Base-by-base conservation (phyloP, 169 alveolate species). In the Plasmodium falciparum region DNA sequence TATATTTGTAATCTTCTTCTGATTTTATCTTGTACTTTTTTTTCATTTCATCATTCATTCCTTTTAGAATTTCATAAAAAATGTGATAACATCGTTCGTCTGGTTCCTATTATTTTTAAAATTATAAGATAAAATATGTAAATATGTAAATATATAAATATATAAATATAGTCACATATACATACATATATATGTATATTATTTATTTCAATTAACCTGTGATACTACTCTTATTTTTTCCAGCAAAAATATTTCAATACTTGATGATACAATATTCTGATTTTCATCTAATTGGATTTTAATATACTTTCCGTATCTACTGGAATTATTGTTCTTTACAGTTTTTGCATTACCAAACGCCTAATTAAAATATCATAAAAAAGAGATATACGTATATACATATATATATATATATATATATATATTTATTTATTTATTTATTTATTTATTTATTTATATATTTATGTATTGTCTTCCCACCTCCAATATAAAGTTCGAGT, bases 321-420 rank as follows among this genome's bases (percentile, higher is more conserved):
- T 95, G 12, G 99, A 96, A 95, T 99, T 99, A 92, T 97, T 97
- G 92, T 99, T 99, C 86, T 98, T 96, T 29, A 98, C 91, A 11
- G 99, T 98, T 93, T 97, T 97, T 1, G 99, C 99, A 95, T 99
- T 99, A 39, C 99, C 99, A 91, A 99, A 98, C 54, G 99, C 99
- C 95, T 98, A 99, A 78, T 98, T 92, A 93, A 17, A 99, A 99
- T 93, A 97, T 98, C 63, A n/a, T 29, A 29, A 24, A 15, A 47
- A 1, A 73, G 13, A 52, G 15, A 72, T 11, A 15, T 22, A 15
- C 11, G 15, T n/a, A 20, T n/a, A 56, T 56, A 56, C 13, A 15
- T 20, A 71, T 58, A 71, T 39, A 71, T 50, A 49, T 52, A 71
- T 49, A 71, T 12, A 71, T 15, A 71, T 71, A 71, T 71, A 58